Base-by-base conservation (phyloP, 305 asterid genomes). In the Salvia sclarea region DNA sequence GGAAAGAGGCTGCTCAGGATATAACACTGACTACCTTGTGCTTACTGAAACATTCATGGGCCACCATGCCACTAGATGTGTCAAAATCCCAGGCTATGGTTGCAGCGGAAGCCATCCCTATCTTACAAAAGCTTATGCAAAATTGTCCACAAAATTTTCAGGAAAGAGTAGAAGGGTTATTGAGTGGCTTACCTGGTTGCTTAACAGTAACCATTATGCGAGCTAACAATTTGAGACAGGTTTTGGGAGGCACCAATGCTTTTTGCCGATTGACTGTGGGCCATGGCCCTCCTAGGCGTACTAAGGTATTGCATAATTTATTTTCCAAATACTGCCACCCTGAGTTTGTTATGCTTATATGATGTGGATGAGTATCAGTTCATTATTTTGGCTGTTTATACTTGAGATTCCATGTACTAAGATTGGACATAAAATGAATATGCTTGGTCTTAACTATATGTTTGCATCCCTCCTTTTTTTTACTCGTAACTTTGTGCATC, bases 61-160 rank as follows among this genome's bases (percentile, higher is more conserved):
- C 95, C 40, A 49, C 79, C 71, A 86, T 87, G 88, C 90, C 95
- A 21, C 35, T 84, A 49, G 98, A 92, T 56, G 83, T 87, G 74
- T 86, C 94, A 28, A 89, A 76, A 70, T 84, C 95, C 55, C 98
- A 92, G 78, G 75, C 96, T 48, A 86, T 76, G 82, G 84, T 78
- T 69, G 95, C 94, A 64, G 85, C 98, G 21, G 96, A 92, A 83
- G 96, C 96, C 75, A 87, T 89, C 74, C 96, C 95, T 33, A 70
- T 77, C 68, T 79, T 92, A 73, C 96, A 92, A 78, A 80, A 68
- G 80, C 87, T 87, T 41, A 65, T 87, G 82, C 81, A 83, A 62
- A 76, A 83, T 59, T 84, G 94, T 71, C 96, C 93, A 8, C 89
- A 90, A 12, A 80, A 79, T 77, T 83, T 87, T 81, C 96, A 78